Percentiles rank a stretch among this genome's conserved stretches.
Evolutionary conservation across 73 alveolate species (phyloP).

Genomic region (Tetrahymena elliotti): DNA sequence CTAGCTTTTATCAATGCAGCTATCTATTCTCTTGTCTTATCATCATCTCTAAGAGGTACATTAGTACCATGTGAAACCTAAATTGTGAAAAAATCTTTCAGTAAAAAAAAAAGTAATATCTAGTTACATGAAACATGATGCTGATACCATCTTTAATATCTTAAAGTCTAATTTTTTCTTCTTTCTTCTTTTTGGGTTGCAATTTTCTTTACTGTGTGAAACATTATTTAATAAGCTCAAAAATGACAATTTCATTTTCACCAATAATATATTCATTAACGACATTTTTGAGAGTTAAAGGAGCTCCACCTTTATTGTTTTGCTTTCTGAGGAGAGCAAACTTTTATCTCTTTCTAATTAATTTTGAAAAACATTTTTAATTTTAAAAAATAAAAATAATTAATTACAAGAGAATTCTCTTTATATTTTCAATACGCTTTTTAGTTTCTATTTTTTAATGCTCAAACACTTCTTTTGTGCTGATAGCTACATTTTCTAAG

Average conservation of each 20-base stretch:
- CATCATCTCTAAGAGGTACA: constrained; percentile 32
- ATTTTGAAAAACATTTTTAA: not conserved
- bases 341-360: not conserved
- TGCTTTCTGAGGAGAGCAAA: not conserved
- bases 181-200: constrained; percentile 35
- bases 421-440: not conserved
- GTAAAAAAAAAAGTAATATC: not conserved
- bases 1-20: not conserved
- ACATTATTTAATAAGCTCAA: constrained; percentile 32
- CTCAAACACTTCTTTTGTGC: not conserved
- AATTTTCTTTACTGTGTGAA: constrained; percentile 50
- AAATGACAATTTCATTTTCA: constrained; percentile 33
- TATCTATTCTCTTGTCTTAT: constrained; percentile 2
- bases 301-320: constrained; percentile 16
- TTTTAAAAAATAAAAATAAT: not conserved
- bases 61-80: constrained; percentile 18
- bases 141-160: constrained; percentile 16
- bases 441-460: not conserved
- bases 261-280: constrained; percentile 45
- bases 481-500: not conserved
- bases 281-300: constrained; percentile 28
- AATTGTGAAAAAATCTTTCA: not conserved
- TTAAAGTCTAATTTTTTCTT: constrained; percentile 21
- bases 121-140: not conserved
- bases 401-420: not conserved